Base-by-base conservation (phyloP, 176 grass and related monocot genomes). In the Alopecurus myosuroides region DNA sequence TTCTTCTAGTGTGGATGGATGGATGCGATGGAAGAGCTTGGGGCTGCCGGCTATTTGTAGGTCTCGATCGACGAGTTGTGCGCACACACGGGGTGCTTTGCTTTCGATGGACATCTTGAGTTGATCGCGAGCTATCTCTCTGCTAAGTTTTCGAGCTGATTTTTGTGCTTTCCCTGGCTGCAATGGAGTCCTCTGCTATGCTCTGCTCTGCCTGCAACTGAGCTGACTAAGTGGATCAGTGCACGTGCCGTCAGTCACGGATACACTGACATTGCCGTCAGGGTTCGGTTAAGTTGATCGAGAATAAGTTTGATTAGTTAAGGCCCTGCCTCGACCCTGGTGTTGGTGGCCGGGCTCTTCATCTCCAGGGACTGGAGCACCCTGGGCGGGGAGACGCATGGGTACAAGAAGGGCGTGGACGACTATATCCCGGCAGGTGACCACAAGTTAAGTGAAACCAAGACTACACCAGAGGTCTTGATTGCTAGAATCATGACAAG, bases 41-140 rank as follows among this genome's bases (percentile, higher is more conserved):
- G 39, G 34, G 22, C 63, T 36, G 55, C 56, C 17, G 83, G 45
- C 29, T 76, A 93, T 91, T 82, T 91, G 89, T 97, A 93, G 91
- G 52, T 20, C 75, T 44, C 84, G 49, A 66, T 79, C 29, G 18
- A 56, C 4, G 78, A 34, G 61, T 55, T 92, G 80, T 90, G n/a
- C n/a, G n/a, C n/a, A n/a, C n/a, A n/a, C n/a, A n/a, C n/a, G n/a
- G n/a, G n/a, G 78, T 85, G 5, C 88, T 26, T 86, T 81, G 58
- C 86, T 88, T 93, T 86, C 67, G 48, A 90, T 87, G 76, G 89
- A 36, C 56, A 87, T 30, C 12, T 84, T 33, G 45, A 51, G 71
- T 4, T 49, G 48, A 45, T 14, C 23, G 46, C 7, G 58, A 74
- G 85, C 70, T 81, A 53, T 60, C 51, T 49, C 69, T 6, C 53